These are phyloP conservation scores for Chaetomiaceae sp. DNA, from an alignment of 2,329 filamentous ascomycete genomes.

Conservation along the genomic window DNA sequence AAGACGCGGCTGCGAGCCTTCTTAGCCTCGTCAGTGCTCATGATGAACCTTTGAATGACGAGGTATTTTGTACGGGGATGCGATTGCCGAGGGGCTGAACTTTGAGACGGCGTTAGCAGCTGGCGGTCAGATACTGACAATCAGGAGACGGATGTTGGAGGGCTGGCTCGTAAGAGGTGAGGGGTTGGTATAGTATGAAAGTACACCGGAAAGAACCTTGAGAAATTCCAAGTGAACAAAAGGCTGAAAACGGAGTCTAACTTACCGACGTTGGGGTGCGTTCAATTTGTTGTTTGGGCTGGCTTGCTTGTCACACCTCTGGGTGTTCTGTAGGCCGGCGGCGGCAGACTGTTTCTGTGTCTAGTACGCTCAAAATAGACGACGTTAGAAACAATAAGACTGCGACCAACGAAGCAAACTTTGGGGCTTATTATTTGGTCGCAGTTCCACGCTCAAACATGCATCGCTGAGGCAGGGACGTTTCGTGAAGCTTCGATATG, in stretches of 20 bases:
- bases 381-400: not conserved
- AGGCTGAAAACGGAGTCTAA: no score
- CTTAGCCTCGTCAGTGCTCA: slow-evolving; percentile 43
- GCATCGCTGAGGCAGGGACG: slow-evolving; percentile 14
- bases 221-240: no score
- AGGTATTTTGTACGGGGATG: not conserved
- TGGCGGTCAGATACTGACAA: not conserved
- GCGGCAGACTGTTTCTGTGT: not conserved
- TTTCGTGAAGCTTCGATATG: slow-evolving; percentile 30
- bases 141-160: not conserved
- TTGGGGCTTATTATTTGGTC: not conserved
- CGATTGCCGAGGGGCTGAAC: not conserved
- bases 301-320: not conserved
- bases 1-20: slow-evolving; percentile 73
- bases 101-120: not conserved
- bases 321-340: not conserved
- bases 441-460: not conserved
- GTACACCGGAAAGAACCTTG: no score
- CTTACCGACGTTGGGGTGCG: no score
- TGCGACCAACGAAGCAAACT: not conserved
- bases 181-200: no score
- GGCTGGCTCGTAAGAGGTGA: no score
- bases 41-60: slow-evolving; percentile 22
- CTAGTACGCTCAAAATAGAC: not conserved
- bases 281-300: not conserved